These are phyloP conservation scores for Rhizopus arrhizus DNA, from an alignment of 371 early-diverging fungal genomes.

Conservation along the genomic window DNA sequence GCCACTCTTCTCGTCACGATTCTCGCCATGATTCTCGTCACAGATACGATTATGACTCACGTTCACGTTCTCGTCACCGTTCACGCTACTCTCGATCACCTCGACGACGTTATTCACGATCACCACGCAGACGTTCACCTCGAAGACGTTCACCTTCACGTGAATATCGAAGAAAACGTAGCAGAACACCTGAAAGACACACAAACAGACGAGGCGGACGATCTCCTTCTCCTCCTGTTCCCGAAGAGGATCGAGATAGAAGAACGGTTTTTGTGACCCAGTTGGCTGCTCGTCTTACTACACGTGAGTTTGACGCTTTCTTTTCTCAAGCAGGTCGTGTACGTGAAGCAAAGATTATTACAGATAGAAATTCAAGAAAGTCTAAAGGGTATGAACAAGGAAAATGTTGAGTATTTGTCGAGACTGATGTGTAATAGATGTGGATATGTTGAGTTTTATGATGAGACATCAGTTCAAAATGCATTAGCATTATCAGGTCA, in stretches of 20 bases:
- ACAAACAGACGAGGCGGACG: constrained; percentile 32
- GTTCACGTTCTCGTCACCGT: constrained; percentile 35
- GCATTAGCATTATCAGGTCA: constrained; percentile 87
- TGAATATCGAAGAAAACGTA: constrained; percentile 32
- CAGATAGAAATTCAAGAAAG: constrained; percentile 84
- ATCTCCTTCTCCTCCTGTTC: constrained; percentile 73
- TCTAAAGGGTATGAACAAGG: constrained; percentile 81
- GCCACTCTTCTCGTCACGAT: constrained; percentile 32
- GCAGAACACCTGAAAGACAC: constrained; percentile 37
- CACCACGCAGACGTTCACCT: constrained; percentile 40
- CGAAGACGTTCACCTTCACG: constrained; percentile 33
- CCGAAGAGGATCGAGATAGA: constrained; percentile 80
- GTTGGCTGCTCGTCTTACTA: constrained; percentile 78
- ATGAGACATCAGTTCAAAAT: constrained; percentile 77
- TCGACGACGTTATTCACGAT: constrained; percentile 27
- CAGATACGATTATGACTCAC: constrained; percentile 45
- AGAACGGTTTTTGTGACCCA: constrained; percentile 96
- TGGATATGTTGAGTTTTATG: constrained; percentile 95
- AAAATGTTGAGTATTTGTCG: background rate
- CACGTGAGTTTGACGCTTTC: constrained; percentile 85
- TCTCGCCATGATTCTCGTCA: constrained; percentile 46
- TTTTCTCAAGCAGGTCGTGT: constrained; percentile 86
- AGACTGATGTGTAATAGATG: constrained; percentile 40
- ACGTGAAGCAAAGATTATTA: constrained; percentile 85
- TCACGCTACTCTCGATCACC: constrained; percentile 14